Evolutionary conservation across 805 yeast genomes (phyloP).

Genomic region (Cyberlindnera mrakii): DNA sequence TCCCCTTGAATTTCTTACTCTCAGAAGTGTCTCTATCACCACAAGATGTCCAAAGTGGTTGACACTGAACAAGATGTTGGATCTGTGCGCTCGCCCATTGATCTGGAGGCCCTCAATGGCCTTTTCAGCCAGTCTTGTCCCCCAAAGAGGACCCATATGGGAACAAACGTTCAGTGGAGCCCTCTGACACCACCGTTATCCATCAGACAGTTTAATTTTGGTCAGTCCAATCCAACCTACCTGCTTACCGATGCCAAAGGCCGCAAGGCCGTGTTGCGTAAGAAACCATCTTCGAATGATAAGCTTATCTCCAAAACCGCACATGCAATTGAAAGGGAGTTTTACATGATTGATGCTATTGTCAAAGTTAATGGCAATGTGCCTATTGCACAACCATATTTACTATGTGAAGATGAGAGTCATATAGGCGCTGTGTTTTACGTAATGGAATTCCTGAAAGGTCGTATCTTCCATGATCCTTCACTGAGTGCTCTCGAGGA

Average conservation of each 20-base stretch:
- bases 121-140: slow-evolving; percentile 16
- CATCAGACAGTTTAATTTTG: slow-evolving; percentile 50
- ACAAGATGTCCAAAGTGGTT: slow-evolving; percentile 10
- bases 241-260: slow-evolving; percentile 36
- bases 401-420: slow-evolving; percentile 51
- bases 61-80: slow-evolving; percentile 24
- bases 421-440: slow-evolving; percentile 52
- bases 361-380: slow-evolving; percentile 25
- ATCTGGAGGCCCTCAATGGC: slow-evolving; percentile 19
- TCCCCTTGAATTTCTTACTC: not conserved
- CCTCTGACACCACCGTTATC: slow-evolving; percentile 25
- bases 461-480: slow-evolving; percentile 51
- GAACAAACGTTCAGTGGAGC: slow-evolving; percentile 16
- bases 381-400: slow-evolving; percentile 48
- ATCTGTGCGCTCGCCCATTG: slow-evolving; percentile 16
- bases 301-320: slow-evolving; percentile 49
- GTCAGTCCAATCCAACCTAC: slow-evolving; percentile 63
- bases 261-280: slow-evolving; percentile 41
- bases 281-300: slow-evolving; percentile 48
- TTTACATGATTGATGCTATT: slow-evolving; percentile 39
- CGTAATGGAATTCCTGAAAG: slow-evolving; percentile 54
- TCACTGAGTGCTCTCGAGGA: slow-evolving; percentile 30
- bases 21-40: not conserved
- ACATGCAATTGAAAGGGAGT: slow-evolving; percentile 60
- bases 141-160: slow-evolving; percentile 13